These are phyloP conservation scores for Neurospora tetraspora DNA, from an alignment of 495 filamentous ascomycete species.

Conservation along the genomic window DNA sequence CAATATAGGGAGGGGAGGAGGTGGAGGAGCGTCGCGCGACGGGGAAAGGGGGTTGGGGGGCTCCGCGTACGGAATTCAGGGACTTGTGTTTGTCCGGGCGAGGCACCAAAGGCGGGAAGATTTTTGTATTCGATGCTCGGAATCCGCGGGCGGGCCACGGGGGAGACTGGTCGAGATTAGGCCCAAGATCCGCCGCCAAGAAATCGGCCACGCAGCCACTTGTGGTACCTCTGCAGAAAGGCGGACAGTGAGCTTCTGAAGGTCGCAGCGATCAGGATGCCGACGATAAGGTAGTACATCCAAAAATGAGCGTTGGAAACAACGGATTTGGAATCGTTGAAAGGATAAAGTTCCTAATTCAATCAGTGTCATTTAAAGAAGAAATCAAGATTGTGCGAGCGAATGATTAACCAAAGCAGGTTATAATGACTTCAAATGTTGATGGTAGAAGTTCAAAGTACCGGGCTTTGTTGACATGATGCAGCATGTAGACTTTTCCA, in stretches of 20 bases:
- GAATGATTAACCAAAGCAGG: not conserved
- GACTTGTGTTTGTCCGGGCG: not conserved
- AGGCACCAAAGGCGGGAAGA: not conserved
- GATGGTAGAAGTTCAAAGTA: not conserved
- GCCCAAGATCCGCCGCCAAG: slow-evolving; percentile 13
- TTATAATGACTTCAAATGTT: not conserved
- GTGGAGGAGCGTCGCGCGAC: not conserved
- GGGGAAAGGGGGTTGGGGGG: not conserved
- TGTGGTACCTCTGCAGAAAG: not conserved
- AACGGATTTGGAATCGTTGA: not conserved
- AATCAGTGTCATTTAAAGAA: not conserved
- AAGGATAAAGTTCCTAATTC: not conserved
- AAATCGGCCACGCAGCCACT: slow-evolving; percentile 5
- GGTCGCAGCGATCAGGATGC: not conserved
- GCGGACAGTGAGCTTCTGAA: not conserved
- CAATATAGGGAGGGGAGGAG: not conserved
- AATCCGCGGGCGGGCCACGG: slow-evolving; percentile 1
- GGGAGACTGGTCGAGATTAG: slow-evolving; percentile 4
- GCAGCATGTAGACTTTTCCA: not conserved
- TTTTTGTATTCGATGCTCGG: not conserved
- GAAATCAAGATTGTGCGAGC: not conserved
- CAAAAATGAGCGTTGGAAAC: not conserved
- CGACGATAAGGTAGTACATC: not conserved
- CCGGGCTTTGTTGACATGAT: not conserved
- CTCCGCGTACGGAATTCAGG: not conserved